Evolutionary conservation across 176 grass and related monocot species (phyloP), one percentile per base, ranked within the genome.

Genomic region (Pontederia paniculata): DNA sequence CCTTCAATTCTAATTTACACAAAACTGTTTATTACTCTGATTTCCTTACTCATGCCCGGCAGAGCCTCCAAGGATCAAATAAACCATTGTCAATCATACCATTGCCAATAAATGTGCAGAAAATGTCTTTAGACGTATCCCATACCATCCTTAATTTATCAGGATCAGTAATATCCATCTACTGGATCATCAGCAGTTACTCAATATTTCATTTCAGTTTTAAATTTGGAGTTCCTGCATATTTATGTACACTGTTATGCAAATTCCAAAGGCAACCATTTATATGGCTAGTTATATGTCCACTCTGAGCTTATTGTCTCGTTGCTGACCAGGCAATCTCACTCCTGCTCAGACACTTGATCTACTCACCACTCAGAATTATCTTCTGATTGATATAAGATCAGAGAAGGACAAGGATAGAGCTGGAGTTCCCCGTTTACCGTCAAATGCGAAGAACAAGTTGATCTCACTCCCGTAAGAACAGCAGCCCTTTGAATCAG

Each of bases 401-500:
- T 78, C 55, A n/a, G 86, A 97, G 68, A 89, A 97, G 72, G 86
- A 97, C 37, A 97, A 90, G 77, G 67, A 58, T 72, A 87, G 87
- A 79, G 71, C 83, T 23, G 91, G 91, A 56, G 83, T 90, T 62
- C 91, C 91, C 14, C 74, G 81, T 63, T 77, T 97, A 42, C 91
- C 91, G 0, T 66, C 80, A 8, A 80, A 69, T 72, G 80, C 74
- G 0, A 87, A 90, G 77, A 90, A 87, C 71, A 84, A 73, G 70
- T 58, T 97, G 62, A 72, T 97, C 70, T 75, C 77, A 23, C 56
- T 97, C 58, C 77, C 86, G 83, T 90, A 84, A 9, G 79, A 59
- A 48, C 41, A 16, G 4, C 45, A n/a, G 1, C 16, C 28, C 46
- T 21, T 43, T 7, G 6, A 16, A 0, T 17, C 8, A 21, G 16